phyloP scores from a whole-genome alignment of 768 basidiomycete genomes.

The Mycena epipterygia region DNA sequence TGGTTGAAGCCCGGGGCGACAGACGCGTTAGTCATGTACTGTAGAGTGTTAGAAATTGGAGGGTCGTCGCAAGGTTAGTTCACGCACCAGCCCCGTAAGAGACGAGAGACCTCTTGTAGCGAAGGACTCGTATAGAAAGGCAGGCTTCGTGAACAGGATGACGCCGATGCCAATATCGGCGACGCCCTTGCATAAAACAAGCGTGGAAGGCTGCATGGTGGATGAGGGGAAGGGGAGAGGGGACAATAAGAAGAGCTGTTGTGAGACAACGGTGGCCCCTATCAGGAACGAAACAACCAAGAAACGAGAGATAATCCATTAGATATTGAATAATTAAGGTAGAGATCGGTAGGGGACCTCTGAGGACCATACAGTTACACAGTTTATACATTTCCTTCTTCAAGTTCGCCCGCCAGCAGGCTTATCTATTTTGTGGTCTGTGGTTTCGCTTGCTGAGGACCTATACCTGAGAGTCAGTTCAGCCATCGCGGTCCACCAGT shows the following conservation, averaged over 20 bases:
- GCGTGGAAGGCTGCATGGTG: conserved; percentile 25
- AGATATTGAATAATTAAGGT: conserved; percentile 20
- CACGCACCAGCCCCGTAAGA: conserved; percentile 44
- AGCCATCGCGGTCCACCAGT: no score
- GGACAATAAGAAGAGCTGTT: not conserved
- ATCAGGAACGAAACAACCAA: not conserved
- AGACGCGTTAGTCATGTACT: conserved; percentile 44
- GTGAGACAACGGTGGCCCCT: not conserved
- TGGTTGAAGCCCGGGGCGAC: conserved; percentile 52
- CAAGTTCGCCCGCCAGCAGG: conserved; percentile 11
- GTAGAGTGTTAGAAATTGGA: conserved; percentile 38
- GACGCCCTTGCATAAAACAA: conserved; percentile 44
- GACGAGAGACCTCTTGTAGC: conserved; percentile 36
- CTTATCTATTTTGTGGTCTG: not conserved
- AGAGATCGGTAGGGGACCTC: not conserved
- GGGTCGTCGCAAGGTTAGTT: not conserved
- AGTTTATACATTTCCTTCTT: conserved; percentile 23
- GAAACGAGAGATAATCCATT: not conserved
- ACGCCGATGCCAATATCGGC: conserved; percentile 45
- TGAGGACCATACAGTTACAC: not conserved
- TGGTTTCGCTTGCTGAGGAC: not conserved
- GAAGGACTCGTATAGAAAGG: conserved; percentile 45
- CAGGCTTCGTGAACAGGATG: conserved; percentile 43
- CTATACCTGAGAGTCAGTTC: not conserved
- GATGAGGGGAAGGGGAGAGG: not conserved